Conservation (phyloP, 164 flowering plant genomes). For the Santalum album region DNA sequence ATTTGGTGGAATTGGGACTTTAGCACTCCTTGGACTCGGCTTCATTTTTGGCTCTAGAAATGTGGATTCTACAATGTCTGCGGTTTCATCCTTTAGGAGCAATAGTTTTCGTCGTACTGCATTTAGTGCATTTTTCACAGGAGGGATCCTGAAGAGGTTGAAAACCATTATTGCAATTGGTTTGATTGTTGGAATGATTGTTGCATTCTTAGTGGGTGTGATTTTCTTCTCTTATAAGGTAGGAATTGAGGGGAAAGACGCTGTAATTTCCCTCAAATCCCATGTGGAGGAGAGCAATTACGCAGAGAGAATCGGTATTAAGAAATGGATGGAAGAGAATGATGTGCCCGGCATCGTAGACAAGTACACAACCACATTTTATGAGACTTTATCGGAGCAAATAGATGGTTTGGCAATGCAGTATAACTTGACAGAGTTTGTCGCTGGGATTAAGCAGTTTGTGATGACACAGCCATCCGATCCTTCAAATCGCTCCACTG, state of each 20-base stretch:
- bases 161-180: conserved; percentile 80
- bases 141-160: conserved; percentile 58
- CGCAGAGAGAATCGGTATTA: conserved; percentile 76
- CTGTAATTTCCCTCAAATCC: conserved; percentile 62
- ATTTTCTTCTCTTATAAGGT: conserved; percentile 85
- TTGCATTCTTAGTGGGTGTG: conserved; percentile 53
- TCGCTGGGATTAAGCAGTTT: conserved; percentile 70
- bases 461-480: conserved; percentile 30
- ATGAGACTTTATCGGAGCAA: conserved; percentile 62
- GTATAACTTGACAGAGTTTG: conserved; percentile 85
- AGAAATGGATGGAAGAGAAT: conserved; percentile 91
- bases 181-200: conserved; percentile 65
- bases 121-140: conserved; percentile 51
- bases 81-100: conserved; percentile 51
- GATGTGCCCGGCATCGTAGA: conserved; percentile 84
- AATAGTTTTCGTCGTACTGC: conserved; percentile 40
- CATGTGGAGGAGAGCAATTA: conserved; percentile 82
- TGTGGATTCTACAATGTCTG: conserved; percentile 57
- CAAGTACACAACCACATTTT: conserved; percentile 53
- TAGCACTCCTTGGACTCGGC: conserved; percentile 48
- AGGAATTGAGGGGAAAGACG: conserved; percentile 90
- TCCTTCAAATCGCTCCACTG: conserved; percentile 35
- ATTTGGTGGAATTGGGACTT: conserved; percentile 45
- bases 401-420: conserved; percentile 77
- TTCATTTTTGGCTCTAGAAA: conserved; percentile 33